phyloP scores from a whole-genome alignment of 2,329 filamentous ascomycete species.

The Xylaria sp. region DNA sequence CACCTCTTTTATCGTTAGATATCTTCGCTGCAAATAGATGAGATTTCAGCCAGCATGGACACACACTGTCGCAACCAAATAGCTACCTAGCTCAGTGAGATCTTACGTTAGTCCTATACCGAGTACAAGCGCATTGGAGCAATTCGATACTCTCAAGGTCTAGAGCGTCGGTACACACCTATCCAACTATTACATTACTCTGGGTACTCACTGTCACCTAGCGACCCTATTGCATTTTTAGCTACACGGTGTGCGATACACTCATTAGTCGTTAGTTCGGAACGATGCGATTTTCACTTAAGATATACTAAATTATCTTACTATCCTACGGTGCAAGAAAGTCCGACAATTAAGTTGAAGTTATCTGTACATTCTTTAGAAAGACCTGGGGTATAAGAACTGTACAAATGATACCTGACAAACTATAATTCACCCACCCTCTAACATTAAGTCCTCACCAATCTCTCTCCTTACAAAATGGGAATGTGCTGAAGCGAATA shows the following conservation, averaged over 20 bases:
- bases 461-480: constrained; percentile 6
- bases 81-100: too few species aligned
- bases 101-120: too few species aligned
- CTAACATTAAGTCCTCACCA: constrained; percentile 10
- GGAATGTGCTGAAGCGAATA: constrained; percentile 18
- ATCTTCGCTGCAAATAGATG: too few species aligned
- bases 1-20: too few species aligned
- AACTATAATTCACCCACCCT: not conserved
- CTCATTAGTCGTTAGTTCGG: not conserved
- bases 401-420: constrained; percentile 4
- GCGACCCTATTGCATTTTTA: not conserved
- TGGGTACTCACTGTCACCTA: not conserved
- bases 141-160: not conserved
- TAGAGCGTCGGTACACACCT: too few species aligned
- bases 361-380: constrained; percentile 25
- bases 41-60: too few species aligned
- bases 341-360: not conserved
- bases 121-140: not conserved
- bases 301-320: not conserved
- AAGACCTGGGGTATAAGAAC: constrained; percentile 19
- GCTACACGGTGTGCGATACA: not conserved
- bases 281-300: not conserved
- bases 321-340: not conserved
- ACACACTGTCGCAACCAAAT: too few species aligned
- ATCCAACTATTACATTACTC: not conserved